Percentiles rank a stretch among this genome's conserved stretches.
These are phyloP conservation scores for Claviceps capensis DNA, from an alignment of 2,329 filamentous ascomycete species.

Conservation along the genomic window DNA sequence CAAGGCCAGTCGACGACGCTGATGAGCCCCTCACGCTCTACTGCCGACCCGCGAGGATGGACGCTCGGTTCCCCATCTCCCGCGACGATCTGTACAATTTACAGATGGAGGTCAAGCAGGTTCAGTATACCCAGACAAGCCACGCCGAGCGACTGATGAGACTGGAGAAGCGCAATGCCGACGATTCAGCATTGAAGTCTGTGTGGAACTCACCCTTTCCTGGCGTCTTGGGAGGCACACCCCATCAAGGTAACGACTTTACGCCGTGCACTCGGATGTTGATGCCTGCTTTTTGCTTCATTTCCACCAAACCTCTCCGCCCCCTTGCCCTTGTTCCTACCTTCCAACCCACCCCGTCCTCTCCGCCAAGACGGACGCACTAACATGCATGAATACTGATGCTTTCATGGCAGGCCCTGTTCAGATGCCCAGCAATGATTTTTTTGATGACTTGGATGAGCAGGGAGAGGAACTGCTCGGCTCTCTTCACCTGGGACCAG, in stretches of 20 bases:
- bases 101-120: conserved; percentile 57
- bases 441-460: conserved; percentile 84
- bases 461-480: conserved; percentile 68
- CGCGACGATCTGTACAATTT: conserved; percentile 54
- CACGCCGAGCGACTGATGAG: conserved; percentile 48
- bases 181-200: conserved; percentile 60
- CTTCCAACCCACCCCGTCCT: background rate
- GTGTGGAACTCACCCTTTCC: conserved; percentile 93
- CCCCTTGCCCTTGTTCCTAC: background rate
- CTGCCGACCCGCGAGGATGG: conserved; percentile 35
- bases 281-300: background rate
- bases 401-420: conserved; percentile 48
- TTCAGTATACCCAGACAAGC: conserved; percentile 47
- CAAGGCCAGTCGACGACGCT: background rate
- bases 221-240: conserved; percentile 66
- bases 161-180: conserved; percentile 53
- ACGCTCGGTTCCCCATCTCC: conserved; percentile 44
- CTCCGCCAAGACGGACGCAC: too few relatives aligned
- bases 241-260: conserved; percentile 63
- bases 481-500: conserved; percentile 64
- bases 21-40: background rate
- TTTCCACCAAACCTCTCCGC: background rate
- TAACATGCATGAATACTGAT: background rate
- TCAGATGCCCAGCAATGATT: conserved; percentile 65
- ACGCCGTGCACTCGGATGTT: background rate